Base-by-base conservation (phyloP, 1,284 basidiomycete species). In the Ganoderma leucocontextum region DNA sequence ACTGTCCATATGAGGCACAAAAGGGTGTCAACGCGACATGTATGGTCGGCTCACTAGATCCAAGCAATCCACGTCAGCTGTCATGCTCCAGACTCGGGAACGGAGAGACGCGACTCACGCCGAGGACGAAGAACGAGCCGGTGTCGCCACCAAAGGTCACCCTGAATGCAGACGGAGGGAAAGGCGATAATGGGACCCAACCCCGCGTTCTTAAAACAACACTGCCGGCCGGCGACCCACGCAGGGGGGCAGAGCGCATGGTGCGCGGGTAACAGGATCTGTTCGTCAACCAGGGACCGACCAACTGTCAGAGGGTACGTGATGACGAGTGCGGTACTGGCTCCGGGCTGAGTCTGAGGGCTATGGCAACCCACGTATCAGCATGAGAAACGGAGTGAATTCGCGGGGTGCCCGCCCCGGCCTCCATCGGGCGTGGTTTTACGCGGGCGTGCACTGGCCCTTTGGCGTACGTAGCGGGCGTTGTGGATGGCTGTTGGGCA, bases 361-460 rank as follows among this genome's bases (percentile, higher is more conserved):
- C 66, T 67, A 67, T 67, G 66, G 66, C 61, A 63, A 63, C 66
- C 36, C 59, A 44, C 55, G 49, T 41, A 47, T 63, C 57, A 58
- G 53, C 62, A 63, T 67, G 62, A 60, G 66, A 63, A 53, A 42
- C 57, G 25, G 13, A 55, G 29, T 52, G 33, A 39, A 38, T 29
- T 42, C 36, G 53, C 15, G 53, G 60, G 41, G 25, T 25, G 41
- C 41, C 29, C 53, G 41, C 29, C 29, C 36, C 57, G 44, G 47
- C 47, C 22, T 52, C 22, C 33, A 19, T 58, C 36, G 17, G 55
- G 19, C 4, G 10, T 10, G 13, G 35, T 33, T 22, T n/a, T 35
- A 15, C 33, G 17, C 29, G 33, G 17, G 53, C 13, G 19, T 36
- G 55, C 19, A 13, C 36, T 19, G 55, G 36, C 19, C 9, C n/a